phyloP scores from a whole-genome alignment of 257 asterid genomes.

The Solanum lycopersicoides region DNA sequence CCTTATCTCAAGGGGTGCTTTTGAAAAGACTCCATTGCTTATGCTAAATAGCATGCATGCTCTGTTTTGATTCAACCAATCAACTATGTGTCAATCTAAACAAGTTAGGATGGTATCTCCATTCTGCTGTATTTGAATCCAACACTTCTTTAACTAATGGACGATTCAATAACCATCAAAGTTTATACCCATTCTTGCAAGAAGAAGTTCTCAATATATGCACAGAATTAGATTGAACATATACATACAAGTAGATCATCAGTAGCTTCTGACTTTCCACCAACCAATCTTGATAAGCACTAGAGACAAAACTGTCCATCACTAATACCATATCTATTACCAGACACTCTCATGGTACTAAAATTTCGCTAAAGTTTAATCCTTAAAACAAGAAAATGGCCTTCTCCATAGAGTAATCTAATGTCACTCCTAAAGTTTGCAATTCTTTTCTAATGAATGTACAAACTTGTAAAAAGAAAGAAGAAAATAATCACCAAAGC shows the following conservation, averaged over 20 bases:
- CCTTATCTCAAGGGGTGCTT: rapidly evolving
- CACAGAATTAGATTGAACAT: background rate
- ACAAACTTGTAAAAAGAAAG: background rate
- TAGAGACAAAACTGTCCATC: background rate
- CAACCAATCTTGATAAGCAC: background rate
- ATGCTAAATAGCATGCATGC: background rate
- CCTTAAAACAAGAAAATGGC: background rate
- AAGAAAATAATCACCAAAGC: background rate
- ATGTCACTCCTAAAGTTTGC: background rate
- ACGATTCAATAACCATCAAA: background rate
- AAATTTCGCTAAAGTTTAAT: background rate
- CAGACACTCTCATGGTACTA: background rate
- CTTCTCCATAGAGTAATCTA: background rate
- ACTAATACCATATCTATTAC: background rate
- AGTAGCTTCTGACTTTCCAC: background rate
- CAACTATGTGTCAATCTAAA: background rate
- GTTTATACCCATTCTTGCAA: background rate
- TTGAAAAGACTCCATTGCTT: background rate
- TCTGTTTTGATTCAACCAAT: background rate
- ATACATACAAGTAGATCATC: background rate
- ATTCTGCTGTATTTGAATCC: background rate
- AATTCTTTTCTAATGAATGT: background rate
- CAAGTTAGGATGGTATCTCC: background rate
- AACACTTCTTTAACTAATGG: background rate
- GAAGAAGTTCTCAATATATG: background rate